Percentiles rank a stretch among this genome's conserved stretches.
These are phyloP conservation scores for Cladophialophora immunda DNA, from an alignment of 2,329 filamentous ascomycete genomes.

Conservation along the genomic window DNA sequence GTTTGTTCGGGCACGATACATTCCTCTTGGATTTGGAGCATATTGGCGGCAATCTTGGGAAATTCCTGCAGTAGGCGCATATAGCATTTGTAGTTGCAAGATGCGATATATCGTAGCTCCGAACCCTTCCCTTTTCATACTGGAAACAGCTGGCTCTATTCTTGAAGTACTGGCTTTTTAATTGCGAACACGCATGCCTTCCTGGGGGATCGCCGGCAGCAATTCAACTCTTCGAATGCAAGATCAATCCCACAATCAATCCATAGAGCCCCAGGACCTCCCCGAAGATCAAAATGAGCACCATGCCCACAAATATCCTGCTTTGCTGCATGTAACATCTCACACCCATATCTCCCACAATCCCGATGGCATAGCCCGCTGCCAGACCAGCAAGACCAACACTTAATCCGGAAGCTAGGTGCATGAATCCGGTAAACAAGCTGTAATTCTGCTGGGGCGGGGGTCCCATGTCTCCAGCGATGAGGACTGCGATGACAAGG, in stretches of 20 bases:
- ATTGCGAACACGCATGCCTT: background rate
- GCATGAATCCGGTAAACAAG: conserved; percentile 91
- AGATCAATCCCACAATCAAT: conserved; percentile 89
- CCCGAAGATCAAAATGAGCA: conserved; percentile 96
- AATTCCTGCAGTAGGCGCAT: conserved; percentile 72
- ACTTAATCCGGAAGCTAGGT: conserved; percentile 86
- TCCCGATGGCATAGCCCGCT: conserved; percentile 94
- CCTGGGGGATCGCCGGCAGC: background rate
- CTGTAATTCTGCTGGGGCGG: conserved; percentile 75
- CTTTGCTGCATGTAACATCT: conserved; percentile 96
- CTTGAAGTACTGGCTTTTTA: background rate
- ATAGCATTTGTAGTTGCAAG: background rate
- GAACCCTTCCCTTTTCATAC: conserved; percentile 4
- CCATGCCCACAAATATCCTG: conserved; percentile 97
- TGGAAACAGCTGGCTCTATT: conserved; percentile 1
- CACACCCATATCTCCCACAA: conserved; percentile 92
- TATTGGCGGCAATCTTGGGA: conserved; percentile 82
- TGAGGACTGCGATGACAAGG: conserved; percentile 94
- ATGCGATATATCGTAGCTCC: background rate
- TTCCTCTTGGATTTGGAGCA: conserved; percentile 93
- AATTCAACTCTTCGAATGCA: conserved; percentile 81
- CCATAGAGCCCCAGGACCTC: conserved; percentile 97
- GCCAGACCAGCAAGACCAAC: conserved; percentile 93
- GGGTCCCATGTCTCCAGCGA: conserved; percentile 85
- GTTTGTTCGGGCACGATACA: conserved; percentile 94